phyloP scores from a whole-genome alignment of 2,329 filamentous ascomycete species.

The Neofusicoccum cordaticola region DNA sequence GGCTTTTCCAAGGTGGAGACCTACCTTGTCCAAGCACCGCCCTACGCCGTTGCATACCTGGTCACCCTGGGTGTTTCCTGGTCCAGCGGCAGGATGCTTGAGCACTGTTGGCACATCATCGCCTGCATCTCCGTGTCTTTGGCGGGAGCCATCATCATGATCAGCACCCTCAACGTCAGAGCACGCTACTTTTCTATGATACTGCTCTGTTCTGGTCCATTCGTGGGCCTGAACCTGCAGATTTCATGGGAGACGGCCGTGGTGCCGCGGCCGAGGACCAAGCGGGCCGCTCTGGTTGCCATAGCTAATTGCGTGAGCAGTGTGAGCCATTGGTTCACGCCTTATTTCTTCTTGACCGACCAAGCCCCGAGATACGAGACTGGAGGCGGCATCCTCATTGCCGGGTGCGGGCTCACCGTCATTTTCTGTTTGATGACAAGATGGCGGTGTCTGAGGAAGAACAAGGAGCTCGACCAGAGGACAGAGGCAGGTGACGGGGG shows the following conservation, averaged over 20 bases:
- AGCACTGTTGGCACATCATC: slow-evolving; percentile 27
- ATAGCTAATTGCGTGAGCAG: slow-evolving; percentile 44
- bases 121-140: neutral
- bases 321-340: slow-evolving; percentile 43
- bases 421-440: slow-evolving; percentile 23
- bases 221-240: slow-evolving; percentile 41
- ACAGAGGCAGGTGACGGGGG: neutral
- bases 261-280: slow-evolving; percentile 41
- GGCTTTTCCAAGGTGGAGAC: neutral
- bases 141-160: slow-evolving; percentile 25
- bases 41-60: slow-evolving; percentile 34
- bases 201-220: slow-evolving; percentile 36
- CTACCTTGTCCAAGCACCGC: slow-evolving; percentile 11
- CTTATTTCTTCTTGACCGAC: slow-evolving; percentile 37
- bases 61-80: slow-evolving; percentile 27
- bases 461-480: slow-evolving; percentile 29
- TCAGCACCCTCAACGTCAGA: slow-evolving; percentile 29
- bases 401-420: slow-evolving; percentile 26
- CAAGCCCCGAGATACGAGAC: slow-evolving; percentile 26
- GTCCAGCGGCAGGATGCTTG: slow-evolving; percentile 29
- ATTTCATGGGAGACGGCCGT: slow-evolving; percentile 44
- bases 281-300: slow-evolving; percentile 43
- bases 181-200: slow-evolving; percentile 31
- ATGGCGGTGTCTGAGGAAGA: slow-evolving; percentile 26
- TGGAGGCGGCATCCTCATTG: slow-evolving; percentile 27